Conservation (phyloP, 495 filamentous ascomycete species). For the Aspergillus cristatus region DNA sequence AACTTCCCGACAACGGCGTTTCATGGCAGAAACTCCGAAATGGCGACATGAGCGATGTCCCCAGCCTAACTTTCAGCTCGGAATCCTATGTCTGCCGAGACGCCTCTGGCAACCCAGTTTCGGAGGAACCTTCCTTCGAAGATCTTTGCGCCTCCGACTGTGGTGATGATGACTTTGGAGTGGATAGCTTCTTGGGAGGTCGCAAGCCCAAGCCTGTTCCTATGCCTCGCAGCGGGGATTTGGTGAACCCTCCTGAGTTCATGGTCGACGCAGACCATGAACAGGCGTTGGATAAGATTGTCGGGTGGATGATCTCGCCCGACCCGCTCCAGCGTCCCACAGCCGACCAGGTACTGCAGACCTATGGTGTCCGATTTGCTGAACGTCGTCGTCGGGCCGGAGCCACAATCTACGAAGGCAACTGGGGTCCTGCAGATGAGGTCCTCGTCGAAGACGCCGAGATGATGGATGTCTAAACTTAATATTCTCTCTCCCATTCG, state of each 20-base stretch:
- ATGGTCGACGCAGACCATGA: constrained; percentile 66
- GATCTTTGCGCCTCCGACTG: constrained; percentile 43
- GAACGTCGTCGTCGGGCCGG: constrained; percentile 63
- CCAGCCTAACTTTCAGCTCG: constrained; percentile 69
- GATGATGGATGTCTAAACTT: constrained; percentile 62
- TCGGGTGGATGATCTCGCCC: constrained; percentile 79
- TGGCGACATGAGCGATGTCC: constrained; percentile 78
- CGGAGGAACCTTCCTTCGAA: constrained; percentile 38
- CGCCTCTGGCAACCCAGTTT: constrained; percentile 59
- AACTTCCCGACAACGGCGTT: constrained; percentile 82
- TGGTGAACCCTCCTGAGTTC: constrained; percentile 70
- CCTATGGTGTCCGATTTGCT: constrained; percentile 68
- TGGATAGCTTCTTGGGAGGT: constrained; percentile 20
- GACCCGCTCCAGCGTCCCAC: constrained; percentile 64
- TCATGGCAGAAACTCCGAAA: constrained; percentile 81
- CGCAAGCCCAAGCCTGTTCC: constrained; percentile 19
- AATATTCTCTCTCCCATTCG: constrained; percentile 15
- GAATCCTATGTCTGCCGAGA: constrained; percentile 63
- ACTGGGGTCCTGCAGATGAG: constrained; percentile 80
- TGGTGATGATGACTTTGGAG: constrained; percentile 34
- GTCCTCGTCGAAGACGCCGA: constrained; percentile 60
- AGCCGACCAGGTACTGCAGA: constrained; percentile 58
- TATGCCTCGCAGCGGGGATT: constrained; percentile 50
- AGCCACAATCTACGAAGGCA: constrained; percentile 89
- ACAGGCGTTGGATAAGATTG: constrained; percentile 72